Base-by-base conservation (phyloP, 2,329 filamentous ascomycete genomes). In the Pestalotiopsis fici region DNA sequence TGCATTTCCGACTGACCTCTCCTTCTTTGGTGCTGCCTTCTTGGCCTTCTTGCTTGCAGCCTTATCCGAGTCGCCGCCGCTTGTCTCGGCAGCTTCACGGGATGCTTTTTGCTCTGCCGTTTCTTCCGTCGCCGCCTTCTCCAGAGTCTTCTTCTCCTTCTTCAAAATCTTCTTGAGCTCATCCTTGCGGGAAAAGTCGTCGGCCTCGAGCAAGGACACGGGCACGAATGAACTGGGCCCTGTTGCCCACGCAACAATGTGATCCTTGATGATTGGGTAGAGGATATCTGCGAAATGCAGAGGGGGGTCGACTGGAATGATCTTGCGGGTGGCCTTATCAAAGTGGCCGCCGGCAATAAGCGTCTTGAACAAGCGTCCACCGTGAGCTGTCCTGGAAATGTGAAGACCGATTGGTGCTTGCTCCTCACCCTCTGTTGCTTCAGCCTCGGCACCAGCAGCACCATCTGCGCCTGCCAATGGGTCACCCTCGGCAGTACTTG, bases 271-370 rank as follows among this genome's bases (percentile, higher is more conserved):
- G 69, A 92, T 83, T 5, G 91, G 89, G 78, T 95, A 98, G n/a
- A 99, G 85, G 61, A 92, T 83, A 71, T 92, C 87, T 68, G 93
- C 90, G 78, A 99, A 99, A 62, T 90, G 87, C 66, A 98, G 85
- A 7, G 93, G 87, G 18, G 94, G 94, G 61, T 94, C 89, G 2
- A 92, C 86, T 25, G 89, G 88, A 74, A 92, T 87, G 57, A 96
- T 81, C 66, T 86, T 89, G 80, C 94, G 94, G 2, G 88, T 86
- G 56, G 86, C 86, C 69, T 89, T 88, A 79, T 98, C 94, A 77
- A 93, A 99, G 67, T 90, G 90, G 28, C 97, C 96, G 55, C 96
- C 96, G 65, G 94, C 91, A 27, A 98, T 94, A 7, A 99, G 87
- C 0, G 92, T 92, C 83, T 97, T 98, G 74, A 98, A 87, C 90